phyloP scores from a whole-genome alignment of 2,329 filamentous ascomycete species.

The Sporothrix curviconia region DNA sequence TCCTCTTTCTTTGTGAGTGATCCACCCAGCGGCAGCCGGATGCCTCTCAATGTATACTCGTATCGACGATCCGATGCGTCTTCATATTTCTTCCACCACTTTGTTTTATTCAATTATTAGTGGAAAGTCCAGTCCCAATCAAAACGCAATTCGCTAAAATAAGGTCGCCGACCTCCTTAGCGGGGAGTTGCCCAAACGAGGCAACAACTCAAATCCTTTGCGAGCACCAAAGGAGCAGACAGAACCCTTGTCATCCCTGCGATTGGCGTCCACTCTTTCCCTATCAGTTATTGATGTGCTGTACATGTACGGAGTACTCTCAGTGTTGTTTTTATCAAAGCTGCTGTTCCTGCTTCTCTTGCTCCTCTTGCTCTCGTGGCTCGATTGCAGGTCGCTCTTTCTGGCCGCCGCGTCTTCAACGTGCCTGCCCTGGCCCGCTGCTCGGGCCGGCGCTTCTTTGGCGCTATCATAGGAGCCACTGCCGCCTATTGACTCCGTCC shows the following conservation, averaged over 20 bases:
- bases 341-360: not conserved
- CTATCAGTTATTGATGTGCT: not conserved
- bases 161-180: slow-evolving; percentile 17
- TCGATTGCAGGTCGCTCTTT: not conserved
- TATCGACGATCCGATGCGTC: not conserved
- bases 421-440: not conserved
- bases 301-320: too few relatives aligned
- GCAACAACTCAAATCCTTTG: not conserved
- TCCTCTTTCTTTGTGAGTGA: too few relatives aligned
- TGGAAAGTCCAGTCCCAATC: not conserved
- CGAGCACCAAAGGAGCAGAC: not conserved
- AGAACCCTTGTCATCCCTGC: not conserved
- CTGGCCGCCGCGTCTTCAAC: not conserved
- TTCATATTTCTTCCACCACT: not conserved
- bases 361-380: not conserved
- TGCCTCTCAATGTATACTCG: too few relatives aligned
- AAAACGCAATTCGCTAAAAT: not conserved
- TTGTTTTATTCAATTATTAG: not conserved
- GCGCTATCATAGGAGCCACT: too few relatives aligned
- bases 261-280: not conserved
- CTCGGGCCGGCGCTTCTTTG: not conserved
- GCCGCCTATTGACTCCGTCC: too few relatives aligned
- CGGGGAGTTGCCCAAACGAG: not conserved
- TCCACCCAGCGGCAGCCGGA: too few relatives aligned
- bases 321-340: not conserved